These are phyloP conservation scores for Elongisporangium undulatum DNA, from an alignment of 352 stramenopile species.

Conservation along the genomic window DNA sequence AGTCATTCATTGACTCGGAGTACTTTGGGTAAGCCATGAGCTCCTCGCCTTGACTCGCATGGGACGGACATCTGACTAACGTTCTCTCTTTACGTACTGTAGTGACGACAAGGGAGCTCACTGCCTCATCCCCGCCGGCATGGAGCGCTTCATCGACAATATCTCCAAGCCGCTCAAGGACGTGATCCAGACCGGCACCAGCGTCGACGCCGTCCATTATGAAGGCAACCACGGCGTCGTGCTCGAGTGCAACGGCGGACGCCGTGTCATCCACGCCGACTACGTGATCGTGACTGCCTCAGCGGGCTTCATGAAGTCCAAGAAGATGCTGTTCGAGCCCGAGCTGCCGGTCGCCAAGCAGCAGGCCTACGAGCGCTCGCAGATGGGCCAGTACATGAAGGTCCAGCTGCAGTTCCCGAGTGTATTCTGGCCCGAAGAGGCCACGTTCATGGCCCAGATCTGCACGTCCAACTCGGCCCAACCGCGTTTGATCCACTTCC, in stretches of 20 bases:
- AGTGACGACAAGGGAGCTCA: slow-evolving; percentile 49
- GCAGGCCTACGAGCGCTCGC: slow-evolving; percentile 36
- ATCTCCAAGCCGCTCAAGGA: slow-evolving; percentile 22
- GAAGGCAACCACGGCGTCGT: slow-evolving; percentile 18
- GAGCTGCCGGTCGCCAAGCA: slow-evolving; percentile 35
- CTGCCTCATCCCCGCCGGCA: slow-evolving; percentile 40
- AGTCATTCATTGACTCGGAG: slow-evolving; percentile 49
- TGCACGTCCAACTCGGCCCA: slow-evolving; percentile 5
- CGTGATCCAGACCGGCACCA: slow-evolving; percentile 24
- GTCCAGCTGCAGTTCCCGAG: slow-evolving; percentile 60
- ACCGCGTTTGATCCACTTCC: slow-evolving; percentile 36
- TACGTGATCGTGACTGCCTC: slow-evolving; percentile 54
- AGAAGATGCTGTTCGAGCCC: slow-evolving; percentile 42
- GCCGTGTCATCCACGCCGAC: slow-evolving; percentile 21
- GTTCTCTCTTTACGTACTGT: not conserved
- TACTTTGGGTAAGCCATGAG: slow-evolving; percentile 31
- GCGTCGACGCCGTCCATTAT: slow-evolving; percentile 25
- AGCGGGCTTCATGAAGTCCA: slow-evolving; percentile 42
- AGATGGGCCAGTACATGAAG: slow-evolving; percentile 77
- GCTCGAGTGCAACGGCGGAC: slow-evolving; percentile 21
- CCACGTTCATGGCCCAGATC: slow-evolving; percentile 41
- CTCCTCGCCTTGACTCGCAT: not conserved
- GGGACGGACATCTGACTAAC: not conserved
- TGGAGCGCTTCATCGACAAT: slow-evolving; percentile 45
- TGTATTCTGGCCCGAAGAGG: slow-evolving; percentile 52